Evolutionary conservation across 495 filamentous ascomycete species (phyloP), one percentile per base, ranked within the genome.

Genomic region (Aspergillus affinis): DNA sequence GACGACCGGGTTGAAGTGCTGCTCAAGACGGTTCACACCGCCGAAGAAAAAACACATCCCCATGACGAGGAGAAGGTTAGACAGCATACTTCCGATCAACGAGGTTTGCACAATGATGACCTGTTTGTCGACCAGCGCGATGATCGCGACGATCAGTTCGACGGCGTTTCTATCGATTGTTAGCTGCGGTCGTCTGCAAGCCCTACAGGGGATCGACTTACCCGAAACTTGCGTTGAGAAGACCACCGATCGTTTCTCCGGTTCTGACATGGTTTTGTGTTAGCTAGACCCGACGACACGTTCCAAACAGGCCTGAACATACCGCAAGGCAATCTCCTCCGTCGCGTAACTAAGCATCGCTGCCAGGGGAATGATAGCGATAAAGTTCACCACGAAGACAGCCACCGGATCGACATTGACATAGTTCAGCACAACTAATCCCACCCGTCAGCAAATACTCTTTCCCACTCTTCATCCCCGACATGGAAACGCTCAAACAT

Each of bases 11-110:
- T 97, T 97, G 82, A 97, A 97, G 70, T 85, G 86, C 64, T 97
- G 93, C 67, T 96, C 89, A 30, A 83, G 61, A 20, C 93, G 86
- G 51, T 88, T 85, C 51, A 94, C 70, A 29, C 93, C 93, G 30
- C 93, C 92, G 53, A 89, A 89, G 75, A 95, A 91, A 80, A 97
- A 97, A 69, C 87, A 92, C 88, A 94, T 93, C 18, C 93, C 93
- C 77, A 97, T 78, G 41, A 97, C 93, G 19, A 97, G 82, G 6
- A 97, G 87, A 53, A 97, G 73, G 69, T 97, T 97, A 18, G 92
- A 96, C 18, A 97, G 76, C 70, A 97, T 96, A 70, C 86, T 90
- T 27, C 93, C 93, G 60, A 97, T 90, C 13, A 97, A 76, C 3
- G 93, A 97, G 0, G 93, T 96, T 72, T 97, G 90, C 4, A 97